These are phyloP conservation scores for Tagetes patula DNA, from an alignment of 129 eudicot genomes.

Conservation along the genomic window DNA sequence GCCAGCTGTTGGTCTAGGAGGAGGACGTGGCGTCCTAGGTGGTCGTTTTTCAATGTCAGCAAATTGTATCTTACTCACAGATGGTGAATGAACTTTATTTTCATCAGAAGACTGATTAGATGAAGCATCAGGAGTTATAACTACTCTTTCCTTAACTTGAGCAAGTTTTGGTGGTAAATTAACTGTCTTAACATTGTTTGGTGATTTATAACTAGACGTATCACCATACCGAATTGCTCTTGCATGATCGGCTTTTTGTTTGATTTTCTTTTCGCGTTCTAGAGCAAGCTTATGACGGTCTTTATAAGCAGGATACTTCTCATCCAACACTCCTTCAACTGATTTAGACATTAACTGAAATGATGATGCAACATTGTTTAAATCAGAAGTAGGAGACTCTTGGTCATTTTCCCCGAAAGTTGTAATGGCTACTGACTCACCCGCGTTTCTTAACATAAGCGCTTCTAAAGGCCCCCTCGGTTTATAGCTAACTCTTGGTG, in stretches of 20 bases:
- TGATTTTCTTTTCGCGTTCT: slow-evolving; percentile 85
- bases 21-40: slow-evolving; percentile 88
- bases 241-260: slow-evolving; percentile 94
- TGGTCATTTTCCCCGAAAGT: slow-evolving; percentile 72
- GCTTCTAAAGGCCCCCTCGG: slow-evolving; percentile 92
- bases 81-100: slow-evolving; percentile 35
- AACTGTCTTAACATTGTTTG: slow-evolving; percentile 38
- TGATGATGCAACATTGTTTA: slow-evolving; percentile 63
- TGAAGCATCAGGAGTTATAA: slow-evolving; percentile 45
- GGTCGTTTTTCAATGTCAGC: slow-evolving; percentile 81
- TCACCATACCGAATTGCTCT: slow-evolving; percentile 81
- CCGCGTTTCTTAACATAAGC: slow-evolving; percentile 80
- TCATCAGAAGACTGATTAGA: slow-evolving; percentile 43
- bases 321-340: slow-evolving; percentile 83
- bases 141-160: slow-evolving; percentile 69
- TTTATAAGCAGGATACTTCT: slow-evolving; percentile 95
- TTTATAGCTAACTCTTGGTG: slow-evolving; percentile 62
- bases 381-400: slow-evolving; percentile 52
- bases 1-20: slow-evolving; percentile 62
- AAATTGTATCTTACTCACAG: slow-evolving; percentile 75
- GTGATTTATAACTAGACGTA: slow-evolving; percentile 44
- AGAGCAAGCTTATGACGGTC: slow-evolving; percentile 90
- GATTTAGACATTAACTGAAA: slow-evolving; percentile 91
- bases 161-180: slow-evolving; percentile 84
- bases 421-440: slow-evolving; percentile 88